phyloP scores from a whole-genome alignment of 129 eudicot genomes.

The Tagetes erecta region DNA sequence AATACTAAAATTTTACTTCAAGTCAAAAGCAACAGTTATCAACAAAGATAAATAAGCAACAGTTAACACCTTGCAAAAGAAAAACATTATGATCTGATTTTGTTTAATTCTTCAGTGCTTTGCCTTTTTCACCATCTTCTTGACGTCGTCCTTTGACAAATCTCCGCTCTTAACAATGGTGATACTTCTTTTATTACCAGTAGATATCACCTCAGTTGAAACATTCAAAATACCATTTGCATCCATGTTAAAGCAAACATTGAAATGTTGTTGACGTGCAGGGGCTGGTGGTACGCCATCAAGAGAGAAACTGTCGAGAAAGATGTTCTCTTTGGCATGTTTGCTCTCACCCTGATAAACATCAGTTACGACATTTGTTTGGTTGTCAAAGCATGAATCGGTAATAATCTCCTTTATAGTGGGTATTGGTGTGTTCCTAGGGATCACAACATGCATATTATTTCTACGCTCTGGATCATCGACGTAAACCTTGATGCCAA shows the following conservation, averaged over 20 bases:
- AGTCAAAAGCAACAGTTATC: no score
- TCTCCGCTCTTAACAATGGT: background rate
- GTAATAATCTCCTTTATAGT: background rate
- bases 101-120: background rate
- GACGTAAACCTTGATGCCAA: background rate
- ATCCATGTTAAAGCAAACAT: slow-evolving; percentile 1
- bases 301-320: background rate
- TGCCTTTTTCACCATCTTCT: background rate
- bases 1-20: no score
- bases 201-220: slow-evolving; percentile 12
- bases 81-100: no score
- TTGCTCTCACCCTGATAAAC: slow-evolving; percentile 4
- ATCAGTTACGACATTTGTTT: background rate
- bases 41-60: no score
- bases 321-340: background rate
- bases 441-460: slow-evolving; percentile 10
- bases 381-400: background rate
- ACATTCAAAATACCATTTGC: slow-evolving; percentile 13
- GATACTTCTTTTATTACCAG: background rate
- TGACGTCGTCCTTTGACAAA: background rate
- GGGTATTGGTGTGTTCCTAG: slow-evolving; percentile 12
- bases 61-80: no score
- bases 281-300: background rate
- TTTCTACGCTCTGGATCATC: no score
- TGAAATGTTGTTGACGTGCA: background rate